Evolutionary conservation across 176 grass and related monocot genomes (phyloP), one percentile per base, ranked within the genome.

Genomic region (Carex myosuroides): DNA sequence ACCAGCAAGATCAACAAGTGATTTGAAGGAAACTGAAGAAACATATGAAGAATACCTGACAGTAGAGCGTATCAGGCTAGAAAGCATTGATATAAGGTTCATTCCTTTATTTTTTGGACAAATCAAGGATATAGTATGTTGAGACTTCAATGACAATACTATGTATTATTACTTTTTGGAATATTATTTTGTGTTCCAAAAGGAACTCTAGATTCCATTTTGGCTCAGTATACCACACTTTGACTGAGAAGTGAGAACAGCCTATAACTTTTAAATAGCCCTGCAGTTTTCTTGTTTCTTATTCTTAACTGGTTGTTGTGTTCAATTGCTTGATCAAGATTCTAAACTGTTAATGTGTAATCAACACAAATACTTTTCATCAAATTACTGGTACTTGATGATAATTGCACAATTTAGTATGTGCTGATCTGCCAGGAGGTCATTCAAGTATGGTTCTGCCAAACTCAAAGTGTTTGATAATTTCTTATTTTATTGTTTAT

Each of bases 81-180:
- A 95, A 88, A 98, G 84, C 80, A 93, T 92, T 85, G 81, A 90
- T 4, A 76, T 95, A 81, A 98, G 96, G 96, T 98, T 67, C 88
- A 58, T 69, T 17, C 48, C 82, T 29, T 63, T 79, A 35, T 65
- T 56, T 42, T 29, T 81, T 85, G 79, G 80, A 24, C 42, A 26
- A 12, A 29, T 86, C 37, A 78, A 76, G 17, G 21, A 16, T 54
- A 39, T 5, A 39, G 37, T 39, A 39, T 3, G 37, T 5, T 39
- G 37, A 5, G 37, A 39, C 37, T 39, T 39, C 37, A 39, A 39
- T 0, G 5, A 39, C 37, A 5, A 39, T 39, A 55, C 54, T 50
- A 50, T 50, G 46, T 12, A 50, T 50, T 50, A 50, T 50, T 3
- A 50, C 46, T 50, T 50, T 35, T 18, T 68, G 35, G 11, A 54